phyloP scores from a whole-genome alignment of 129 eudicot species.

The Solidago caesia region DNA sequence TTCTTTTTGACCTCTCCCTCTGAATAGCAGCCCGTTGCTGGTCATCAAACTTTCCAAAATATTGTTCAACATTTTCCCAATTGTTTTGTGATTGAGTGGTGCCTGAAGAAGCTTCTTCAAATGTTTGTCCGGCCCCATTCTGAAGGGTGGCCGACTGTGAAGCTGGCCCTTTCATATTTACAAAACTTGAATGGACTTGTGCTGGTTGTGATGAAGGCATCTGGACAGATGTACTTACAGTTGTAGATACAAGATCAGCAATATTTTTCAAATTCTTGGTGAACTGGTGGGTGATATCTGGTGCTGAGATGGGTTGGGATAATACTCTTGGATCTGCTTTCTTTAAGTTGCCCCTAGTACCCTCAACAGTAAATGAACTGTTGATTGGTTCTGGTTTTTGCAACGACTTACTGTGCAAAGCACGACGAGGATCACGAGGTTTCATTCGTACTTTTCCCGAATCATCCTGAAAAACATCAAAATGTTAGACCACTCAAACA shows the following conservation, averaged over 20 bases:
- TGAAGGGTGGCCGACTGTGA: constrained; percentile 41
- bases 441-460: constrained; percentile 76
- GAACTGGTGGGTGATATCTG: constrained; percentile 72
- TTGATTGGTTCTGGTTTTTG: constrained; percentile 38
- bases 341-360: constrained; percentile 34
- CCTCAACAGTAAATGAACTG: constrained; percentile 33
- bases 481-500: constrained; percentile 15
- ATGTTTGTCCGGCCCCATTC: constrained; percentile 31
- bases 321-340: constrained; percentile 47
- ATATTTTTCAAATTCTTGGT: constrained; percentile 80
- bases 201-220: constrained; percentile 44
- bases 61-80: constrained; percentile 86
- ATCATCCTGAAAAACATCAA: constrained; percentile 60
- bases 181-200: constrained; percentile 47
- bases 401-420: constrained; percentile 49
- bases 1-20: constrained; percentile 83
- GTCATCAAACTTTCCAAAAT: constrained; percentile 80
- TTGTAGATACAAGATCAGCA: constrained; percentile 68
- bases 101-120: constrained; percentile 54
- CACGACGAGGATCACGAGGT: constrained; percentile 98
- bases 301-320: constrained; percentile 39
- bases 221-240: constrained; percentile 36
- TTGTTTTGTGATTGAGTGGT: constrained; percentile 46
- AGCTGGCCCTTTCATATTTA: constrained; percentile 40
- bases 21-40: constrained; percentile 94